Evolutionary conservation across 257 asterid genomes (phyloP).

Genomic region (Euphrasia confusa): DNA sequence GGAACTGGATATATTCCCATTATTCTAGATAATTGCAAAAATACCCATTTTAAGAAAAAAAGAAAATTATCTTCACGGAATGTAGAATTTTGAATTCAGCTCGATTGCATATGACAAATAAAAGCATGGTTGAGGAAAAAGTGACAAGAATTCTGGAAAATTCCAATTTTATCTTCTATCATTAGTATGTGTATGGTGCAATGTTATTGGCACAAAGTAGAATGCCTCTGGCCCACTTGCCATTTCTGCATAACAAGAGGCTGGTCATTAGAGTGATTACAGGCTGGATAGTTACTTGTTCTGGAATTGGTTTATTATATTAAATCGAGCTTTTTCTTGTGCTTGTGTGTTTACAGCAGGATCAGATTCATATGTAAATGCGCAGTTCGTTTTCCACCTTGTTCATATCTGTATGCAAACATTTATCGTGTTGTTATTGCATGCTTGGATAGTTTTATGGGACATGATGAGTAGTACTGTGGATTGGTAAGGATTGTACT

Average conservation of each 20-base stretch:
- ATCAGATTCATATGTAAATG: too few species aligned
- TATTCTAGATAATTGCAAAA: conserved; percentile 13
- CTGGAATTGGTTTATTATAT: not conserved
- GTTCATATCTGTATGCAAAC: too few species aligned
- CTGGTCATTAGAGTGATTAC: conserved; percentile 1
- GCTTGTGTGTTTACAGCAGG: too few species aligned
- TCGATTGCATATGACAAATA: not conserved
- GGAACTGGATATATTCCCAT: conserved; percentile 25
- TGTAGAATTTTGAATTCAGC: conserved; percentile 10
- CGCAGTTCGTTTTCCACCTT: too few species aligned
- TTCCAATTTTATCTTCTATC: not conserved
- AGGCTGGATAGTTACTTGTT: not conserved
- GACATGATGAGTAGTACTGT: too few species aligned
- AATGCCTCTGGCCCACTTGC: conserved; percentile 28
- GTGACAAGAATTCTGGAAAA: not conserved
- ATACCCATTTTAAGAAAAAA: conserved; percentile 7
- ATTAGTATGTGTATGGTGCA: conserved; percentile 2
- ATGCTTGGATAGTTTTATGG: too few species aligned
- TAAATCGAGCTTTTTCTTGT: too few species aligned
- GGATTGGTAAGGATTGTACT: not conserved
- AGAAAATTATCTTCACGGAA: conserved; percentile 14
- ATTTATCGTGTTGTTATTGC: not conserved
- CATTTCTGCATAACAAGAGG: not conserved
- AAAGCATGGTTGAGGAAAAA: not conserved
- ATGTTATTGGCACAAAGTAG: conserved; percentile 22